Evolutionary conservation across 495 filamentous ascomycete species (phyloP), one percentile per base, ranked within the genome.

Genomic region (Aspergillus homomorphus): DNA sequence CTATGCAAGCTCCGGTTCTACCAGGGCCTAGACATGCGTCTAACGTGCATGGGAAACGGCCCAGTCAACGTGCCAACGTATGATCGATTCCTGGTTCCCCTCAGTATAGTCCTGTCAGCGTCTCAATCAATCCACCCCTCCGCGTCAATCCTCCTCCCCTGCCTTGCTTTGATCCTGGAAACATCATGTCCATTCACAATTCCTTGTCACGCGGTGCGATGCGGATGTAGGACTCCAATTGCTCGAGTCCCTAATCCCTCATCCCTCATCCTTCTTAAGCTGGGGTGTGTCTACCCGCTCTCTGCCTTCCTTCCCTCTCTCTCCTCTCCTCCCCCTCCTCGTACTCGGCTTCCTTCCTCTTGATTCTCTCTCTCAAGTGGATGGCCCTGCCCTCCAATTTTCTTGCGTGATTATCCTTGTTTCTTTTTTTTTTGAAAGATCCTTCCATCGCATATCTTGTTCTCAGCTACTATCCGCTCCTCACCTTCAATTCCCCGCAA

Each of bases 271-370:
- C 62, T 56, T 57, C 61, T 38, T 38, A 38, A 38, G 33, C 15
- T 12, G 33, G 33, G 5, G 33, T 7, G 8, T 38, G 33, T 38
- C 33, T 28, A 28, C 56, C 64, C 58, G 33, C 56, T 30, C 44
- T 60, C 57, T 54, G 46, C 46, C 43, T 44, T 33, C 57, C 14
- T 54, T 56, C 22, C 56, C 58, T 23, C 48, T 51, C 63, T 41
- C 15, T 51, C 48, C 48, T 18, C 45, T 22, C 15, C 23, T 46
- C 58, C 45, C 53, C 59, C 51, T 58, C 33, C 33, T 38, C 33
- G 33, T 14, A 38, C 51, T 57, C 50, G 12, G 45, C 53, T 51
- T 45, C 43, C 51, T 50, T 9, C 60, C 50, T 23, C 10, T 24
- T n/a, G n/a, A 23, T 43, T 44, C 30, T 33, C 20, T 19, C 38